Evolutionary conservation across 2,329 filamentous ascomycete species (phyloP).

Genomic region (Fusarium nygamai): DNA sequence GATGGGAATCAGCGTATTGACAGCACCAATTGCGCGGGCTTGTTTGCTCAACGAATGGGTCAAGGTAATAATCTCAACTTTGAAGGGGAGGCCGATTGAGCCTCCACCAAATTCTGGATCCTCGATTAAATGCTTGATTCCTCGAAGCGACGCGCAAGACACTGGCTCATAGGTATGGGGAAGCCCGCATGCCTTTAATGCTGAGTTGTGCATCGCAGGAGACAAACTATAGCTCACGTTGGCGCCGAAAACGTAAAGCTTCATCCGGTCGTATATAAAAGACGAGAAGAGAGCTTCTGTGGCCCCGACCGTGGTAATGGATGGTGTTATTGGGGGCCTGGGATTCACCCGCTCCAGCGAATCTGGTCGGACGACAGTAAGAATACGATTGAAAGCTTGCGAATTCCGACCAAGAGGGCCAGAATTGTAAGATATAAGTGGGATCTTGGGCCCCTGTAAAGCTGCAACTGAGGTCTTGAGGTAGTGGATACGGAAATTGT

Average conservation of each 20-base stretch:
- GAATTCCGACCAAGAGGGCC: slow-evolving; percentile 71
- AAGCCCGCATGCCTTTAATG: slow-evolving; percentile 73
- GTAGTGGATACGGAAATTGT: slow-evolving; percentile 69
- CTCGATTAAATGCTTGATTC: slow-evolving; percentile 70
- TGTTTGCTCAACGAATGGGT: slow-evolving; percentile 77
- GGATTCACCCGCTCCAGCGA: slow-evolving; percentile 34
- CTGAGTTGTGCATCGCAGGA: slow-evolving; percentile 80
- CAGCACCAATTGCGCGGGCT: slow-evolving; percentile 77
- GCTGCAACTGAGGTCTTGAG: slow-evolving; percentile 62
- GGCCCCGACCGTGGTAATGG: slow-evolving; percentile 69
- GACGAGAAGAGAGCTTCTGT: slow-evolving; percentile 73
- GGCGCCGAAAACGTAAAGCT: slow-evolving; percentile 78
- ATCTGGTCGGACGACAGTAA: slow-evolving; percentile 68
- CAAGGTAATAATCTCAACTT: slow-evolving; percentile 75
- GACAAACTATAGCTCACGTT: slow-evolving; percentile 78
- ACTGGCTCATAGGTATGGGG: slow-evolving; percentile 73
- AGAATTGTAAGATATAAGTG: slow-evolving; percentile 72
- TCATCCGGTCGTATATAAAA: slow-evolving; percentile 74
- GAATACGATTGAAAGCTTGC: slow-evolving; percentile 71
- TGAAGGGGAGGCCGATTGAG: slow-evolving; percentile 78
- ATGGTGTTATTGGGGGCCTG: slow-evolving; percentile 40
- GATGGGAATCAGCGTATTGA: slow-evolving; percentile 80
- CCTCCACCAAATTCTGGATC: slow-evolving; percentile 77
- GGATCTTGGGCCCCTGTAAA: slow-evolving; percentile 55
- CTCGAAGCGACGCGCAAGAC: slow-evolving; percentile 69